Conservation (phyloP, 371 early-diverging fungal species). For the Mortierella sp. region DNA sequence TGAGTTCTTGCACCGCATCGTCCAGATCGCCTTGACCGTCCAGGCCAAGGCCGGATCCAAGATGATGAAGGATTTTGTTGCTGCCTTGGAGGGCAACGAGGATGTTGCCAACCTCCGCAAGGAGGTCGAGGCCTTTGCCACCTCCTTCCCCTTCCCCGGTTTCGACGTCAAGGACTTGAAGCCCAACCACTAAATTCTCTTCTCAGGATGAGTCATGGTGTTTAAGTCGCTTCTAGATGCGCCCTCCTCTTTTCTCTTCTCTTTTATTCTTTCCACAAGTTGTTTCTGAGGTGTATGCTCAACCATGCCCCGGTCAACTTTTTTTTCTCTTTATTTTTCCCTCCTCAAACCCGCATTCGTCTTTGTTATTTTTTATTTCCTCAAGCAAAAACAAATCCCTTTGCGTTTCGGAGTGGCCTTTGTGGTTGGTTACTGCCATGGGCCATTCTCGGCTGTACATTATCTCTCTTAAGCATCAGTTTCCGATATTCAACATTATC, state of each 20-base stretch:
- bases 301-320: slow-evolving; percentile 30
- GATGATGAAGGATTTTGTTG: slow-evolving; percentile 96
- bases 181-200: slow-evolving; percentile 50
- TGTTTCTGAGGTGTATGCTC: slow-evolving; percentile 31
- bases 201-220: background rate
- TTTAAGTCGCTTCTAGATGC: background rate
- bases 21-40: slow-evolving; percentile 86
- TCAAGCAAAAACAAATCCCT: slow-evolving; percentile 22
- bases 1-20: slow-evolving; percentile 90
- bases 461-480: slow-evolving; percentile 47
- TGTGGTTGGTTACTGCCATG: slow-evolving; percentile 56
- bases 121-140: slow-evolving; percentile 94
- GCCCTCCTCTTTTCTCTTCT: background rate
- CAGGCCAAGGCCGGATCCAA: slow-evolving; percentile 86
- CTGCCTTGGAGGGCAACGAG: slow-evolving; percentile 75
- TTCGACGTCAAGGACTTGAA: slow-evolving; percentile 45
- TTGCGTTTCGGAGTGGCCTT: slow-evolving; percentile 31
- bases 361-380: slow-evolving; percentile 49
- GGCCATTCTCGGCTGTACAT: slow-evolving; percentile 47
- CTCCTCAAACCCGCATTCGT: slow-evolving; percentile 23
- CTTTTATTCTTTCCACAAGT: slow-evolving; percentile 5
- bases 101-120: slow-evolving; percentile 84
- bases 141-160: slow-evolving; percentile 93
- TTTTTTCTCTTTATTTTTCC: slow-evolving; percentile 10
- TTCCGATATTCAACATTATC: slow-evolving; percentile 59